Base-by-base conservation (phyloP, 208 protist genomes). In the Herpetomonas tarakana region DNA sequence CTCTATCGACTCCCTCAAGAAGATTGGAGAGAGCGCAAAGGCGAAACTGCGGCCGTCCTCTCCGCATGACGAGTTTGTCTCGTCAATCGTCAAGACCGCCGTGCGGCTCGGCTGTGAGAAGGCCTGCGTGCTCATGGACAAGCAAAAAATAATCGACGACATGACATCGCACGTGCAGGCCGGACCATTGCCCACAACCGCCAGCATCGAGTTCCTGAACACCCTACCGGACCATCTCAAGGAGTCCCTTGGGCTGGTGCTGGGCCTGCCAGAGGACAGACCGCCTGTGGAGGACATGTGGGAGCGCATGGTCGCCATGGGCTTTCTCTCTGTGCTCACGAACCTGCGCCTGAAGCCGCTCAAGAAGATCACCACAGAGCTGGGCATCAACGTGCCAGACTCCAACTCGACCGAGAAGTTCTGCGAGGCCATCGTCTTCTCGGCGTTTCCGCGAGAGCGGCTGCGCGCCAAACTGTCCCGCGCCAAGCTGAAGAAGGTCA, bases 271-370 rank as follows among this genome's bases (percentile, higher is more conserved):
- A 21, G 75, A 88, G 38, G 79, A 90, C 44, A 84, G 82, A 41
- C 84, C 89, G 0, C 79, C 78, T 2, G 89, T 91, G 45, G 83
- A 82, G 63, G 86, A 90, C 52, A 93, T 96, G 76, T 93, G 89
- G 86, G 86, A 96, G 73, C 81, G 86, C 54, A 93, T 96, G 82
- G 81, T 96, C 38, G 89, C 89, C 4, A 93, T 96, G 83, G 89
- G 89, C 6, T 92, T 96, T 52, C 56, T 91, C 18, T 86, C 82
- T 3, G 89, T 96, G 28, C 77, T 96, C 19, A 93, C 89, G 11
- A 93, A 96, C 64, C 76, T 96, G 55, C 86, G 89, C 7, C 71
- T 92, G 27, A 92, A 88, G 68, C 89, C 89, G 60, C 76, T 96
- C 21, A 92, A 92, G 74, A 93, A 91, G 58, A 93, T 96, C 52